Percentiles rank a stretch among this genome's conserved stretches.
phyloP scores from a whole-genome alignment of 257 asterid genomes.

The Solanum pimpinellifolium region DNA sequence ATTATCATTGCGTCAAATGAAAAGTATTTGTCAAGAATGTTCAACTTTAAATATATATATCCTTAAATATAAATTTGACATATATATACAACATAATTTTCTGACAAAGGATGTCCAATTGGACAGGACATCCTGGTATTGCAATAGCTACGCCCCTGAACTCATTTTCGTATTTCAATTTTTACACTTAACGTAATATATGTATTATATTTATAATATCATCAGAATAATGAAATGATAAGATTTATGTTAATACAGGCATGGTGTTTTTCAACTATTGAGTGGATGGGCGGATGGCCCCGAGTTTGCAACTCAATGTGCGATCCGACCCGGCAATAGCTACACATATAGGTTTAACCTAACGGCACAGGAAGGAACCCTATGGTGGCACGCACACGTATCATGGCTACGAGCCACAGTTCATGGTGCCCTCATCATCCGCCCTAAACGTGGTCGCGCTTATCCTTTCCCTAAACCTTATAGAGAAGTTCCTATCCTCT shows the following conservation, averaged over 20 bases:
- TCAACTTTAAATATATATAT: too few relatives aligned
- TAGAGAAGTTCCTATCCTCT: neutral
- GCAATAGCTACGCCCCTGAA: too few relatives aligned
- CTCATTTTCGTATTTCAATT: neutral
- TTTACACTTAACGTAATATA: neutral
- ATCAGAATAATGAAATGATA: neutral
- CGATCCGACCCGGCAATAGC: conserved; percentile 33
- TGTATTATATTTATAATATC: too few relatives aligned
- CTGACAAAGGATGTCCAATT: too few relatives aligned
- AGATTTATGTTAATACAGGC: conserved; percentile 16
- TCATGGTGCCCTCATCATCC: conserved; percentile 43
- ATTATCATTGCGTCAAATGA: too few relatives aligned
- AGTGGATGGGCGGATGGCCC: conserved; percentile 67
- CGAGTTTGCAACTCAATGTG: conserved; percentile 47
- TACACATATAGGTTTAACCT: conserved; percentile 35
- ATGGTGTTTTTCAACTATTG: conserved; percentile 38
- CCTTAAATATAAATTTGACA: too few relatives aligned
- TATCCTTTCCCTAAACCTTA: neutral
- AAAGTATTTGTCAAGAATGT: too few relatives aligned
- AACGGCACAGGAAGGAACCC: conserved; percentile 42
- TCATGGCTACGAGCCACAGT: conserved; percentile 57
- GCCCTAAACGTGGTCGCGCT: conserved; percentile 24
- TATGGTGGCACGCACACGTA: conserved; percentile 12
- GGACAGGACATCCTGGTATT: too few relatives aligned
- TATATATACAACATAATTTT: too few relatives aligned